Base-by-base conservation (phyloP, 192 early-diverging fungal genomes). In the Gryganskiella cystojenkinii region DNA sequence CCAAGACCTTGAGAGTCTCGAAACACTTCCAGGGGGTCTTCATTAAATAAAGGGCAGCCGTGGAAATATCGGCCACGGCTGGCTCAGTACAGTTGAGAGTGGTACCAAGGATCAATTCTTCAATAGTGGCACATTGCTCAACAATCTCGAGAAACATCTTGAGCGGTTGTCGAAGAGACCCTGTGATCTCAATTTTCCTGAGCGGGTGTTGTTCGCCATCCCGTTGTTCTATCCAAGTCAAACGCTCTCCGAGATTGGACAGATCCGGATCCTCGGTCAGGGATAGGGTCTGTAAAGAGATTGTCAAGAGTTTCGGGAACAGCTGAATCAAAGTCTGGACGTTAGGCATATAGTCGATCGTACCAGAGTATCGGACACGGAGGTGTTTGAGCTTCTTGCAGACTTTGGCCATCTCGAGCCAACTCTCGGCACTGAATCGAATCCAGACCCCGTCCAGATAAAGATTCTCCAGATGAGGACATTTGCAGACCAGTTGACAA, bases 401-500 rank as follows among this genome's bases (percentile, higher is more conserved):
- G 10, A 45, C 17, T 8, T 8, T 6, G 19, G 68, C 53, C 5
- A 70, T 33, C 3, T 35, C 31, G 13, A 34, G 13, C 68, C 68
- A 70, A 8, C 52, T 70, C 11, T 42, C 28, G 27, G 7, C 28
- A 11, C 27, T 53, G 35, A 70, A 55, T 3, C 60, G n/a, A 15
- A 37, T 10, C 68, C 68, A 70, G 0, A 55, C 37, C 19, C 68
- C 68, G 13, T 61, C 51, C 40, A 70, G 40, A 4, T 8, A 22
- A 14, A 70, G 59, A n/a, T 70, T 52, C 24, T 70, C 68, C 50
- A 67, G 40, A 22, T 42, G 27, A 9, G 53, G 35, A 37, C 64
- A 67, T 2, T 44, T 35, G 24, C 64, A 17, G 0, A 28, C 28
- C 45, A 67, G 34, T 19, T 19, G 46, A 20, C 54, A 57, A 56